These are phyloP conservation scores for Fusarium palustre DNA, from an alignment of 2,329 filamentous ascomycete species.

Conservation along the genomic window DNA sequence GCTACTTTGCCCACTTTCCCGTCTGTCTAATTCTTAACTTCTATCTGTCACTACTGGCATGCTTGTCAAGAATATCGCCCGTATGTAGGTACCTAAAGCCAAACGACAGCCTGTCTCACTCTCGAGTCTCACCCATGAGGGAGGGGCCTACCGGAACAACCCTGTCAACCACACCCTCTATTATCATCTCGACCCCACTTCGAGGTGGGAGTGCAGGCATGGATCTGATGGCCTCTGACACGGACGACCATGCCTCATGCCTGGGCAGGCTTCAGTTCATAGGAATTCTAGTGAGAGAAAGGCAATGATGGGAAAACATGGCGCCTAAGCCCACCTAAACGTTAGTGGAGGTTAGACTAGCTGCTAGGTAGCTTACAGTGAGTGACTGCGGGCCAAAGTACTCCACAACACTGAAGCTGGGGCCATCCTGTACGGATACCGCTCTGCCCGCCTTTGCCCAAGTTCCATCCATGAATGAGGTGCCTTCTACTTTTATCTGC, in stretches of 20 bases:
- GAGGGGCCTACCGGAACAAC: conserved; percentile 12
- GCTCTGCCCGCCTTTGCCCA: conserved; percentile 27
- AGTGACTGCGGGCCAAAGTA: conserved; percentile 15
- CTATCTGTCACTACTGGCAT: background rate
- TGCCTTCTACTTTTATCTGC: conserved; percentile 4
- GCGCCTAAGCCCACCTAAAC: conserved; percentile 7
- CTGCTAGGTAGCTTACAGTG: conserved; percentile 26
- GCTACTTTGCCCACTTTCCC: background rate
- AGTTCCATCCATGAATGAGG: background rate
- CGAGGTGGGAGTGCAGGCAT: conserved; percentile 19
- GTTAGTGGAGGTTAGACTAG: conserved; percentile 12
- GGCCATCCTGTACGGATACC: conserved; percentile 37
- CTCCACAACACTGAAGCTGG: conserved; percentile 37
- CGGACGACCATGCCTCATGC: conserved; percentile 8
- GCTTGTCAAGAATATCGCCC: conserved; percentile 1
- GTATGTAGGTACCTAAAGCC: background rate
- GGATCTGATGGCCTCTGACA: conserved; percentile 20
- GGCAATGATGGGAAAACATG: background rate
- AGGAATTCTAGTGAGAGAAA: conserved; percentile 8
- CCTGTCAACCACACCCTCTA: conserved; percentile 36
- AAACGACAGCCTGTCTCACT: conserved; percentile 8
- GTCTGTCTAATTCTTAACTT: background rate
- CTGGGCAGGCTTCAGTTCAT: background rate
- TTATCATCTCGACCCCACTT: conserved; percentile 45
- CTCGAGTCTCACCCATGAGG: background rate